A percentile compares a stretch with the other conserved stretches of the same genome.
These are phyloP conservation scores for Eragrostis curvula DNA, from an alignment of 176 grass and related monocot genomes.

Conservation along the genomic window DNA sequence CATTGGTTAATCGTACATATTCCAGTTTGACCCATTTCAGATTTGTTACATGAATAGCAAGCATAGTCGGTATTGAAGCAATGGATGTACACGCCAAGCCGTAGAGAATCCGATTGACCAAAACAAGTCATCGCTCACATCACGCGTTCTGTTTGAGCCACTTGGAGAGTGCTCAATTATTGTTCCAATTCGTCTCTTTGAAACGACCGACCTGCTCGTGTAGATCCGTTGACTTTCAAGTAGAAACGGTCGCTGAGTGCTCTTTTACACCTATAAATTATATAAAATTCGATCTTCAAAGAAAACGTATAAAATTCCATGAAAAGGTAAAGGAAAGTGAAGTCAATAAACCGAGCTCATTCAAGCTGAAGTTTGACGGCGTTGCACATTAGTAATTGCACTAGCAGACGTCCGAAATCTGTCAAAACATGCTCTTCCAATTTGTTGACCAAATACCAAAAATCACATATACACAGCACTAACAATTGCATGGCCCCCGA, in stretches of 20 bases:
- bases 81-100: not conserved
- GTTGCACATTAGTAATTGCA: not conserved
- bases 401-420: not conserved
- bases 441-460: not conserved
- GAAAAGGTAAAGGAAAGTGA: not conserved
- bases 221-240: not conserved
- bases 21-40: not conserved
- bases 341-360: not conserved
- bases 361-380: not conserved
- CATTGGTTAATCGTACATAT: not conserved
- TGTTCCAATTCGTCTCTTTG: not conserved
- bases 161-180: not conserved
- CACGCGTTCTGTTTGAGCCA: not conserved
- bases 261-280: too few species aligned
- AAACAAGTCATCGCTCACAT: conserved; percentile 26
- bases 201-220: not conserved
- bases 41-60: not conserved
- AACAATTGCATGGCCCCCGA: not conserved
- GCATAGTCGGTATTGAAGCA: not conserved
- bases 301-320: not conserved
- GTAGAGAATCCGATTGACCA: conserved; percentile 4
- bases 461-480: not conserved
- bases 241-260: not conserved
- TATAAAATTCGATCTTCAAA: too few species aligned
- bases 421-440: not conserved